Conservation (phyloP, 805 yeast species). For the Ascoidea asiatica region DNA sequence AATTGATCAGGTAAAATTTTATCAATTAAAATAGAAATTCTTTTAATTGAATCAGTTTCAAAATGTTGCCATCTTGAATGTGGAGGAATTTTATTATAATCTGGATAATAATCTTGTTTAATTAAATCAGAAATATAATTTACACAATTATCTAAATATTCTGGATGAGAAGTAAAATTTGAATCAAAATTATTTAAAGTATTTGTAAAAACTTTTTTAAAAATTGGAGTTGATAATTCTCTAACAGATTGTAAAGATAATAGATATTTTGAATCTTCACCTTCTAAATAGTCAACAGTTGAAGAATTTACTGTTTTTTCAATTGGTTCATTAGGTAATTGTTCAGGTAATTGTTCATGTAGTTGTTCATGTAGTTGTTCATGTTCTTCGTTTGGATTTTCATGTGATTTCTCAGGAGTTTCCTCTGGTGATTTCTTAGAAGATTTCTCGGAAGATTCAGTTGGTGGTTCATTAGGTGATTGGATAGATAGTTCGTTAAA, state of each 20-base stretch:
- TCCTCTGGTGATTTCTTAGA: too few species aligned
- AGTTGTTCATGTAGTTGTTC: too few species aligned
- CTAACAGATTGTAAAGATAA: constrained; percentile 43
- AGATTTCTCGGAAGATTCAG: too few species aligned
- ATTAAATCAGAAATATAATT: constrained; percentile 33
- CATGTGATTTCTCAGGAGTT: too few species aligned
- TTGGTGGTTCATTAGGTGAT: too few species aligned
- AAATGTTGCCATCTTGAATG: constrained; percentile 62
- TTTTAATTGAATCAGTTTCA: constrained; percentile 31
- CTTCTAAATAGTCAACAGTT: too few species aligned
- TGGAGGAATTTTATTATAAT: constrained; percentile 37
- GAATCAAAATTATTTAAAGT: constrained; percentile 30
- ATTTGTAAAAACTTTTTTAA: constrained; percentile 22
- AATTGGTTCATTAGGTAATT: too few species aligned
- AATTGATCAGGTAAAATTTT: constrained; percentile 21
- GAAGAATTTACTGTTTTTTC: too few species aligned
- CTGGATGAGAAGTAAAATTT: constrained; percentile 18
- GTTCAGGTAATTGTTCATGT: too few species aligned
- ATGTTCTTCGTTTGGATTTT: too few species aligned
- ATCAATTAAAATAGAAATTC: constrained; percentile 29
- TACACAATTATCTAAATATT: constrained; percentile 26
- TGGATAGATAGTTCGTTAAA: too few species aligned
- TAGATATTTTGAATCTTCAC: too few species aligned
- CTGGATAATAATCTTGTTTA: constrained; percentile 28
- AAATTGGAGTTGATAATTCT: constrained; percentile 32